phyloP scores from a whole-genome alignment of 805 yeast species.

The Ogataea pilisensis region DNA sequence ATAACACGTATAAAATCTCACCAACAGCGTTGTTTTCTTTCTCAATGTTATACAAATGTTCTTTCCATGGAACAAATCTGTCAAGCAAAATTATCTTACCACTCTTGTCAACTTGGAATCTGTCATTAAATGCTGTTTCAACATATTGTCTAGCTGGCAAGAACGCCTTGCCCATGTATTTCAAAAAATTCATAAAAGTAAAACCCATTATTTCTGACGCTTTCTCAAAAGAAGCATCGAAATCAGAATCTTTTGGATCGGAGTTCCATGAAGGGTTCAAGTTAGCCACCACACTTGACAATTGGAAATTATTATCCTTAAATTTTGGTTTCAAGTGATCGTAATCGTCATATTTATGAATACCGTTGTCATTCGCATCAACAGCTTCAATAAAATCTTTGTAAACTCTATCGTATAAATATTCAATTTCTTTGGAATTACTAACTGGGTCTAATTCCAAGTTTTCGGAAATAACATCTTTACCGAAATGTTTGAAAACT shows the following conservation, averaged over 20 bases:
- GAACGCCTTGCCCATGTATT: conserved; percentile 80
- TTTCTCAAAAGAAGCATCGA: conserved; percentile 58
- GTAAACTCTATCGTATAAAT: conserved; percentile 74
- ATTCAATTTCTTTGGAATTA: conserved; percentile 44
- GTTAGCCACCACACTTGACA: conserved; percentile 73
- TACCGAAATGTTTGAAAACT: conserved; percentile 82
- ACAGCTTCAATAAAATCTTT: conserved; percentile 83
- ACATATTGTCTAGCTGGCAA: conserved; percentile 84
- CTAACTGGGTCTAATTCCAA: conserved; percentile 36
- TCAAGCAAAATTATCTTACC: conserved; percentile 74
- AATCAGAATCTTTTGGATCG: conserved; percentile 59
- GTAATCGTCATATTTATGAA: conserved; percentile 56
- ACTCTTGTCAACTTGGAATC: conserved; percentile 57
- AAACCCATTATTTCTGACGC: conserved; percentile 83
- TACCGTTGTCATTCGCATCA: conserved; percentile 96
- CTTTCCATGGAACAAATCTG: conserved; percentile 93
- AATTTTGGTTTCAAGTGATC: conserved; percentile 58
- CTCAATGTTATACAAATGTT: conserved; percentile 77
- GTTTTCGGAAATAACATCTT: conserved; percentile 55
- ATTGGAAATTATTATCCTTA: conserved; percentile 65
- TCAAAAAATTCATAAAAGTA: conserved; percentile 64
- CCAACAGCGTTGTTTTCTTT: conserved; percentile 51
- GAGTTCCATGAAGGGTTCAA: conserved; percentile 86
- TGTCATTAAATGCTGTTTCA: conserved; percentile 56
- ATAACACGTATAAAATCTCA: conserved; percentile 69